phyloP scores from a whole-genome alignment of 2,329 filamentous ascomycete genomes.

The Nemania sp. region DNA sequence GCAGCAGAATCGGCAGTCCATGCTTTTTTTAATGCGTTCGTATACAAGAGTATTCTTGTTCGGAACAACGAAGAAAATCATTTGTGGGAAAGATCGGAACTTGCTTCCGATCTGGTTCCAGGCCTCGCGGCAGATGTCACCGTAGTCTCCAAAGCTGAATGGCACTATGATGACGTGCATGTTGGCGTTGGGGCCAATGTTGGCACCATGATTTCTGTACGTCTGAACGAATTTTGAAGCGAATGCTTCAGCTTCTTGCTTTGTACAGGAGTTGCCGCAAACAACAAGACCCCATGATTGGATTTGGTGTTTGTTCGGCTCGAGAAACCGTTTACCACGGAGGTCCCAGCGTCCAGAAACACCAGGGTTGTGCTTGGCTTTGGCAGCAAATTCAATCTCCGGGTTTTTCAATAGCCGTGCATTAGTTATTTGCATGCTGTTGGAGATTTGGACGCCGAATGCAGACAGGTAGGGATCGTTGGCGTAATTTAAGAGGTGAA shows the following conservation, averaged over 20 bases:
- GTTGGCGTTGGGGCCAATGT: slow-evolving; percentile 41
- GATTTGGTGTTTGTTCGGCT: slow-evolving; percentile 65
- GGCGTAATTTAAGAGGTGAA: slow-evolving; percentile 68
- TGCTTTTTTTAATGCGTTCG: slow-evolving; percentile 84
- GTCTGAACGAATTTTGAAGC: slow-evolving; percentile 48
- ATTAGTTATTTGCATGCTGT: slow-evolving; percentile 66
- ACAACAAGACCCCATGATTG: slow-evolving; percentile 76
- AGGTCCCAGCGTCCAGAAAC: slow-evolving; percentile 84
- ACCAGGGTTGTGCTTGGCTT: slow-evolving; percentile 62
- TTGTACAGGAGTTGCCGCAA: slow-evolving; percentile 59
- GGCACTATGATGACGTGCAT: slow-evolving; percentile 44
- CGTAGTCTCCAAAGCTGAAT: slow-evolving; percentile 49
- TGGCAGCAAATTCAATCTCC: slow-evolving; percentile 66
- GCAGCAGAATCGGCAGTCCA: slow-evolving; percentile 83
- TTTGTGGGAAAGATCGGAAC: slow-evolving; percentile 65
- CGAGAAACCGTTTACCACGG: slow-evolving; percentile 76
- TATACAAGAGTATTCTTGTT: slow-evolving; percentile 75
- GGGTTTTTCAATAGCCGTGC: slow-evolving; percentile 75
- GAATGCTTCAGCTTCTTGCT: slow-evolving; percentile 64
- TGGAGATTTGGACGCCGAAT: slow-evolving; percentile 74
- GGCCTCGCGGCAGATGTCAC: slow-evolving; percentile 58
- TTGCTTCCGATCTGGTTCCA: slow-evolving; percentile 60
- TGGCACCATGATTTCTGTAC: slow-evolving; percentile 57
- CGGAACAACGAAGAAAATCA: slow-evolving; percentile 78
- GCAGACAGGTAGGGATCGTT: slow-evolving; percentile 70